Conservation (phyloP, 2,329 filamentous ascomycete species). For the Dichotomopilus funicola region DNA sequence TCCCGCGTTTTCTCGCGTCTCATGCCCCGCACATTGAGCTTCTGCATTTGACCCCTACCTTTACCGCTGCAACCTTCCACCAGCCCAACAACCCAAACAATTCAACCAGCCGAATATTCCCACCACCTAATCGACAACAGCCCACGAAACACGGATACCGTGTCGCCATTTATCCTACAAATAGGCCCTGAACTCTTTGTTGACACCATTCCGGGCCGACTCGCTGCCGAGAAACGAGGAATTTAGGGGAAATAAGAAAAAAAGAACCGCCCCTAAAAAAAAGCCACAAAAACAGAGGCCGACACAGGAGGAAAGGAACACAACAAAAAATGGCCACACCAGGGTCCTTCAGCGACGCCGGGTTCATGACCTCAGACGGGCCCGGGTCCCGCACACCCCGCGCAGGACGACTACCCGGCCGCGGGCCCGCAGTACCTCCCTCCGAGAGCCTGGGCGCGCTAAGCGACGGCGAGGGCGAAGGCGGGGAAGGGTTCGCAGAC, state of each 20-base stretch:
- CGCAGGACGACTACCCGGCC: slow-evolving; percentile 38
- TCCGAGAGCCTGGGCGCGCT: slow-evolving; percentile 54
- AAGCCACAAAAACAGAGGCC: too few species aligned
- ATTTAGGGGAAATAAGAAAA: too few species aligned
- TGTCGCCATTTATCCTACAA: too few species aligned
- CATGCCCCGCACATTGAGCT: slow-evolving; percentile 9
- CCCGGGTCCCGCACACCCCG: slow-evolving; percentile 40
- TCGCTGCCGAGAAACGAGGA: too few species aligned
- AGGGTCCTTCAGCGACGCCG: slow-evolving; percentile 49
- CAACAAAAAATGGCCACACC: slow-evolving; percentile 19
- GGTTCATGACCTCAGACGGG: slow-evolving; percentile 52
- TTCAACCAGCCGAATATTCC: too few species aligned
- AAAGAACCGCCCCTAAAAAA: too few species aligned
- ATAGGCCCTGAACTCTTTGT: too few species aligned
- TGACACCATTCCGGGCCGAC: too few species aligned
- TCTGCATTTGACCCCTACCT: neutral
- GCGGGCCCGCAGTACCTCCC: slow-evolving; percentile 51
- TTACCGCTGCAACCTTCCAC: neutral
- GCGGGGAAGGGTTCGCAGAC: slow-evolving; percentile 56
- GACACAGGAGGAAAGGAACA: too few species aligned
- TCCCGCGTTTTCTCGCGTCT: slow-evolving; percentile 26
- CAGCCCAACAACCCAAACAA: neutral
- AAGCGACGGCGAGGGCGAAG: slow-evolving; percentile 57
- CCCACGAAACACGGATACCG: too few species aligned
- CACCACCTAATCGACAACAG: too few species aligned